Evolutionary conservation across 768 basidiomycete genomes (phyloP), one percentile per base, ranked within the genome.

Genomic region (Pleurotus giganteus): DNA sequence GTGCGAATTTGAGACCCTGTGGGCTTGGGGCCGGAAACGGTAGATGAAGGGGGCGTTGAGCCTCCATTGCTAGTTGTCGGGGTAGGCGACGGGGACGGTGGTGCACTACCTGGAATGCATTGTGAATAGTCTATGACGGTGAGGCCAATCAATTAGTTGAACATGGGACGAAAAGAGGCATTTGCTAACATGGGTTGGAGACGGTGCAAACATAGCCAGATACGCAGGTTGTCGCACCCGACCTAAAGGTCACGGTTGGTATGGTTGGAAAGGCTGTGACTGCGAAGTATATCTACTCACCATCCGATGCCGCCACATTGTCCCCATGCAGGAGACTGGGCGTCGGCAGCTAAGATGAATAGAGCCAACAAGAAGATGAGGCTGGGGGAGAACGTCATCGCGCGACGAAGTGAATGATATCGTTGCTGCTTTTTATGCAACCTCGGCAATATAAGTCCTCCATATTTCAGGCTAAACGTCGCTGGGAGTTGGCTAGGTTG

Each of bases 41-140:
- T 65, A 1, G 71, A 65, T 4, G 72, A 60, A 24, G 70, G 51
- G 21, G 63, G 37, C 7, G 60, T 47, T 28, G 60, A 56, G 17
- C 64, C 63, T 9, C 54, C 50, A 26, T 11, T 44, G 24, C 60
- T 47, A 27, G 37, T 44, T 21, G 68, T 67, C 29, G 68, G 61
- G 19, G 67, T 66, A 6, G 62, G 57, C 2, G 67, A 59, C 2
- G 71, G 66, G n/a, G 72, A 60, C 13, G 72, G 62, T 4, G 65
- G 52, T 19, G 64, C 65, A 13, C 65, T 58, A 23, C 71, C 75
- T 8, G 80, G 80, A 21, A 79, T 60, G 59, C 82, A 82, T 64
- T 82, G 81, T 2, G 79, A 82, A 60, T 82, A 80, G 59, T 77
- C 80, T 82, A 17, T n/a, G n/a, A n/a, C n/a, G n/a, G n/a, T n/a